A percentile compares a stretch with the other conserved stretches of the same genome.
Evolutionary conservation across 352 stramenopile species (phyloP).

Genomic region (Phytophthora sojae): DNA sequence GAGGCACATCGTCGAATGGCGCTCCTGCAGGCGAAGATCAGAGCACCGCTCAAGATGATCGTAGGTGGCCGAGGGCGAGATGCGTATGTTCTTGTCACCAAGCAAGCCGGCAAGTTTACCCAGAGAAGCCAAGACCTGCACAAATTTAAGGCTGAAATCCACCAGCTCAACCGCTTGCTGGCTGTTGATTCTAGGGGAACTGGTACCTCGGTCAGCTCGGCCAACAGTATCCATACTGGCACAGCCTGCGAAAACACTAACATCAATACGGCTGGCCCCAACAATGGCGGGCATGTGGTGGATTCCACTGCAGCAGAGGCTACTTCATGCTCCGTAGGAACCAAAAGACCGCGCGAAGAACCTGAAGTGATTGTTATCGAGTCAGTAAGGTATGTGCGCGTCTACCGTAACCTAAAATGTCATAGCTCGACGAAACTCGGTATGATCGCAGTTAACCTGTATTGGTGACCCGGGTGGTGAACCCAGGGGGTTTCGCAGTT

Average conservation of each 20-base stretch:
- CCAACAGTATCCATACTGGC: not conserved
- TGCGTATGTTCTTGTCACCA: slow-evolving; percentile 13
- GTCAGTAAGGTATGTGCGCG: not conserved
- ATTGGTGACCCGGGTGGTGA: no score
- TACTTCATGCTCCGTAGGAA: not conserved
- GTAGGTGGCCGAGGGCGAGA: slow-evolving; percentile 1
- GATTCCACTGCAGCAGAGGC: not conserved
- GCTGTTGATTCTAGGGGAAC: not conserved
- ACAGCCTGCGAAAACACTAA: not conserved
- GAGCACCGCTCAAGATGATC: slow-evolving; percentile 14
- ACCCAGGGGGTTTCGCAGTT: no score
- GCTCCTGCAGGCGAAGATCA: slow-evolving; percentile 12
- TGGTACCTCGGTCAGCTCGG: not conserved
- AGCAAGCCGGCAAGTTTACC: slow-evolving; percentile 9
- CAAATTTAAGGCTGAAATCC: slow-evolving; percentile 11
- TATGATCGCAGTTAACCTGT: no score
- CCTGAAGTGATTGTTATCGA: slow-evolving; percentile 23
- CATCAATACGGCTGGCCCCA: not conserved
- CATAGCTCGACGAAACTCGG: no score
- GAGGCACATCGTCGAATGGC: slow-evolving; percentile 9
- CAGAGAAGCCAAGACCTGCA: slow-evolving; percentile 11
- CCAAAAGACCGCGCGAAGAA: slow-evolving; percentile 16
- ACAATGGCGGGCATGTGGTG: not conserved
- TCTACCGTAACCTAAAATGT: not conserved
- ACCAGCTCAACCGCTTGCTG: slow-evolving; percentile 9